A percentile compares a stretch with the other conserved stretches of the same genome.
Evolutionary conservation across 495 filamentous ascomycete genomes (phyloP).

Genomic region (Lepraria neglecta): DNA sequence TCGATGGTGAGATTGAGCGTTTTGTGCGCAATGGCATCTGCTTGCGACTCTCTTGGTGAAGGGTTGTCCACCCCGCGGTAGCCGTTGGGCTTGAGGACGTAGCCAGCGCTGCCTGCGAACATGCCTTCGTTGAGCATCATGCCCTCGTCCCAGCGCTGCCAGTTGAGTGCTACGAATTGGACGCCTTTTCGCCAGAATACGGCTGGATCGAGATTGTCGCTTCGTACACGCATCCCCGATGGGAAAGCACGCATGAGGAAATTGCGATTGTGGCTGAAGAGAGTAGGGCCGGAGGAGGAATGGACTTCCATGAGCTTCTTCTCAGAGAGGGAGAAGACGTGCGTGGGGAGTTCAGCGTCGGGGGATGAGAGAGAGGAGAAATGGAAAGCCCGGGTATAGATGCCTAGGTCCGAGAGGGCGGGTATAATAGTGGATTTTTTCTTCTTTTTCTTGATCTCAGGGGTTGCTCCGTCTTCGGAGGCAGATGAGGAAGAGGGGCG

Average conservation of each 20-base stretch:
- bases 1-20: conserved; percentile 45
- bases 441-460: conserved; percentile 21
- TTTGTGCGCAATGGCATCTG: conserved; percentile 25
- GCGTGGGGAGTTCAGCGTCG: conserved; percentile 66
- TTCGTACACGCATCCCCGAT: conserved; percentile 69
- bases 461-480: conserved; percentile 15
- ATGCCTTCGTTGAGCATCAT: conserved; percentile 96
- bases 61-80: conserved; percentile 39
- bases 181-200: conserved; percentile 84
- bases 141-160: conserved; percentile 83
- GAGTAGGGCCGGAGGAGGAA: conserved; percentile 47
- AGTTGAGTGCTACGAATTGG: conserved; percentile 90
- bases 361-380: conserved; percentile 64
- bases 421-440: conserved; percentile 66
- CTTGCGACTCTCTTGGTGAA: conserved; percentile 24
- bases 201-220: conserved; percentile 78
- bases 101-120: conserved; percentile 76
- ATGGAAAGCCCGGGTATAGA: conserved; percentile 76
- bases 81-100: conserved; percentile 74
- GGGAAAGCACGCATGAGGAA: conserved; percentile 89
- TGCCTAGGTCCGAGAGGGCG: conserved; percentile 62
- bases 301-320: conserved; percentile 66
- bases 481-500: conserved; percentile 26
- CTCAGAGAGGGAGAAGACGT: conserved; percentile 85
- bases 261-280: conserved; percentile 77